Conservation (phyloP, 2,329 filamentous ascomycete genomes). For the Biscogniauxia mediterranea region DNA sequence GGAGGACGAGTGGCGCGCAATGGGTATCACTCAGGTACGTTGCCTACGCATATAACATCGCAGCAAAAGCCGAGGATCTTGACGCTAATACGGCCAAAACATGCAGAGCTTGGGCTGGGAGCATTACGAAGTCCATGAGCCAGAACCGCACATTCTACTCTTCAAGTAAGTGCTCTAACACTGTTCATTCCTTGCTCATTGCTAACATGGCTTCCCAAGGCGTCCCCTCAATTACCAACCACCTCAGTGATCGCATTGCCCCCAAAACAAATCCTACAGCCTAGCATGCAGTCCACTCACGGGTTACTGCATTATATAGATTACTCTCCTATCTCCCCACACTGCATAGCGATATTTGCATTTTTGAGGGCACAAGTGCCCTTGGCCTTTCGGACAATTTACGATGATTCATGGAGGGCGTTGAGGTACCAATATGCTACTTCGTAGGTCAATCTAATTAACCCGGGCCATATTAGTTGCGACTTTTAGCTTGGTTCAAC, state of each 20-base stretch:
- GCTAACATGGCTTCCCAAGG: slow-evolving; percentile 42
- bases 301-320: slow-evolving; percentile 19
- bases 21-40: slow-evolving; percentile 92
- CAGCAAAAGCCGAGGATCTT: slow-evolving; percentile 6
- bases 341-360: slow-evolving; percentile 37
- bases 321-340: slow-evolving; percentile 23
- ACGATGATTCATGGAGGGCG: slow-evolving; percentile 21
- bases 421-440: slow-evolving; percentile 6
- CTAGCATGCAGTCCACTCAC: slow-evolving; percentile 5
- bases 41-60: background rate
- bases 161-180: slow-evolving; percentile 79
- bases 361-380: slow-evolving; percentile 31
- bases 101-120: slow-evolving; percentile 96
- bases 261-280: slow-evolving; percentile 13
- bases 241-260: slow-evolving; percentile 51
- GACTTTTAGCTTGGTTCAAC: background rate
- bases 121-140: slow-evolving; percentile 98
- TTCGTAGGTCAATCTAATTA: background rate
- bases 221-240: slow-evolving; percentile 83
- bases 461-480: background rate
- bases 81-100: slow-evolving; percentile 5
- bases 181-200: background rate
- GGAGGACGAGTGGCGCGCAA: slow-evolving; percentile 97
- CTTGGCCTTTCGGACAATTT: slow-evolving; percentile 28
- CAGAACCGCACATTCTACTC: slow-evolving; percentile 94